Percentiles rank a stretch among this genome's conserved stretches.
Conservation (phyloP, 495 filamentous ascomycete species). For the Aspergillus egyptiacus region DNA sequence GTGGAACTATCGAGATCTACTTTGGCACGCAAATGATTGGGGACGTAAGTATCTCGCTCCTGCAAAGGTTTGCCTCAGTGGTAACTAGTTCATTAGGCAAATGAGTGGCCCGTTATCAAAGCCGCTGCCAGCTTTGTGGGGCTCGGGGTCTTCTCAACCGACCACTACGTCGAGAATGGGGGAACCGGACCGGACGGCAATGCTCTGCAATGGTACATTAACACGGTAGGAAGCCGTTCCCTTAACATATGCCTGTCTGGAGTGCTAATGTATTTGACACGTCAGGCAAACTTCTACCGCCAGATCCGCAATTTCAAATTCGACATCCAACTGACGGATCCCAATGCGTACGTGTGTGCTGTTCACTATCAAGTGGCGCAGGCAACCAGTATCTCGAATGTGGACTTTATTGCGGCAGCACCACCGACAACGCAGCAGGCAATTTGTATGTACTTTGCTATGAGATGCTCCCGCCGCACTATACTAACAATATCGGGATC, state of each 20-base stretch:
- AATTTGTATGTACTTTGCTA: no score
- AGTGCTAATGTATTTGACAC: slow-evolving; percentile 16
- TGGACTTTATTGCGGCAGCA: no score
- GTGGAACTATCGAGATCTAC: no score
- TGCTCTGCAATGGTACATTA: slow-evolving; percentile 38
- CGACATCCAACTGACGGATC: slow-evolving; percentile 21
- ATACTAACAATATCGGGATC: slow-evolving; percentile 11
- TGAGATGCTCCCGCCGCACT: slow-evolving; percentile 39
- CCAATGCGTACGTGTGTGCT: slow-evolving; percentile 18
- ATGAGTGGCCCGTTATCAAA: no score
- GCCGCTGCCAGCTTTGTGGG: no score
- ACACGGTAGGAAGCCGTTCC: neutral
- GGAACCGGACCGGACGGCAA: slow-evolving; percentile 82
- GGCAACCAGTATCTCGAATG: slow-evolving; percentile 42
- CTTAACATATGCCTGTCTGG: neutral
- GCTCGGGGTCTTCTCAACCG: no score
- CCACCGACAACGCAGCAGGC: no score
- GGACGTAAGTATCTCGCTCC: no score
- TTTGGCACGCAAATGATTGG: no score
- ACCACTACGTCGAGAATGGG: no score
- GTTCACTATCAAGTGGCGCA: slow-evolving; percentile 42
- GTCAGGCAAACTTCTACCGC: slow-evolving; percentile 40
- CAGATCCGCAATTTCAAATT: slow-evolving; percentile 35
- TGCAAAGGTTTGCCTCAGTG: no score
- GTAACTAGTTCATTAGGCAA: no score